Evolutionary conservation across 257 asterid genomes (phyloP), one percentile per base, ranked within the genome.

Genomic region (Ilex asprella): DNA sequence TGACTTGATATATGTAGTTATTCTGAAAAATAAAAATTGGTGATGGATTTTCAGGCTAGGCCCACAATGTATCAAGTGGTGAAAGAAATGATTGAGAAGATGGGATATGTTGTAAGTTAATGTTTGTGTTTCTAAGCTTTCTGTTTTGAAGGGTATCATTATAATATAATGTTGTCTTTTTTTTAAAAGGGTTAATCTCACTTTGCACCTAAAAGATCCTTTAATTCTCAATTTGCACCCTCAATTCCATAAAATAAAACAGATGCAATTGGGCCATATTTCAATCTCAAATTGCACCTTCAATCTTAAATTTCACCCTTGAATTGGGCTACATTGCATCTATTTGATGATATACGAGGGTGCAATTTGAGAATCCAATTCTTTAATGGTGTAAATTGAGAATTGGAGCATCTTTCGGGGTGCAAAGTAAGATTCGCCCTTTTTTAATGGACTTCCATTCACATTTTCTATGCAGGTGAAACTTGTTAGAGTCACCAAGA

Each of bases 51-150:
- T 63, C 89, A 92, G 99, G 94, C 94, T 64, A 81, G 97, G 58
- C 99, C 97, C 41, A 92, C 99, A 56, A 78, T 92, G 85, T 92
- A 92, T 71, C 96, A 86, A 76, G 95, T 92, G 47, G 86, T 89
- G 83, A 85, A 81, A 72, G 89, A 92, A 50, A 92, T 92, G 99
- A 64, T 92, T 35, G 97, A 92, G 75, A 83, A 85, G 84, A 92
- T 89, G 99, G 99, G 99, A 61, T 92, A 88, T 62, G 63, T 75
- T 1, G 99, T 89, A 72, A 83, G 89, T 74, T 74, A 62, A 21
- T 30, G 30, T 43, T 63, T 56, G 16, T 16, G 32, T 9, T 53
- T 9, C 21, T 35, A 35, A 3, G 41, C 41, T 35, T 21, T 35
- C 41, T 35, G 41, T 4, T 3, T 35, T 35, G 8, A 8, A 3